Evolutionary conservation across 1,284 basidiomycete genomes (phyloP).

Genomic region (Sphaerobolus stellatus): DNA sequence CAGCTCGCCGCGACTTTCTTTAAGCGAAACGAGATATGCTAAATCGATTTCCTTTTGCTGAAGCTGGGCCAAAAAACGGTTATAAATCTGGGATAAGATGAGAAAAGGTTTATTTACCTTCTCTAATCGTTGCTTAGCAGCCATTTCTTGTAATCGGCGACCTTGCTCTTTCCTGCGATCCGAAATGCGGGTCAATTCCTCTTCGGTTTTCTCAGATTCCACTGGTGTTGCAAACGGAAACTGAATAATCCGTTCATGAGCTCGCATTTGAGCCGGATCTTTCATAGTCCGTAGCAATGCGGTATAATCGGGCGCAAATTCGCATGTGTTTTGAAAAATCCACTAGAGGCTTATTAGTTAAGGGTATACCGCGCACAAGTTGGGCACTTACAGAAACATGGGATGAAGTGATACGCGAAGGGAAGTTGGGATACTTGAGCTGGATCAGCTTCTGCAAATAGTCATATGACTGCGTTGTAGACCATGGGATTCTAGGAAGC

Average conservation of each 20-base stretch:
- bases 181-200: slow-evolving; percentile 76
- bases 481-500: slow-evolving; percentile 82
- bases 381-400: slow-evolving; percentile 58
- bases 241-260: slow-evolving; percentile 74
- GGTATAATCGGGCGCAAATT: slow-evolving; percentile 81
- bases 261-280: slow-evolving; percentile 64
- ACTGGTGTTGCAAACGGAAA: slow-evolving; percentile 76
- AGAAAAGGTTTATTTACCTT: slow-evolving; percentile 53
- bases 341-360: slow-evolving; percentile 49
- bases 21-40: slow-evolving; percentile 66
- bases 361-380: slow-evolving; percentile 2
- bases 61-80: slow-evolving; percentile 44
- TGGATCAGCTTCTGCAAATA: slow-evolving; percentile 91
- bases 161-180: slow-evolving; percentile 87
- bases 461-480: slow-evolving; percentile 86
- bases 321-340: slow-evolving; percentile 88
- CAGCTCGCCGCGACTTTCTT: slow-evolving; percentile 64
- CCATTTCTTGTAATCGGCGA: slow-evolving; percentile 86
- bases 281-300: slow-evolving; percentile 63
- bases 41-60: slow-evolving; percentile 83
- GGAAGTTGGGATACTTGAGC: slow-evolving; percentile 93
- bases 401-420: slow-evolving; percentile 45
- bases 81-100: not conserved
- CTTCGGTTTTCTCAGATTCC: slow-evolving; percentile 86
- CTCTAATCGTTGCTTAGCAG: slow-evolving; percentile 83